phyloP scores from a whole-genome alignment of 148 eudicot species.

The Hydrangea macrophylla region DNA sequence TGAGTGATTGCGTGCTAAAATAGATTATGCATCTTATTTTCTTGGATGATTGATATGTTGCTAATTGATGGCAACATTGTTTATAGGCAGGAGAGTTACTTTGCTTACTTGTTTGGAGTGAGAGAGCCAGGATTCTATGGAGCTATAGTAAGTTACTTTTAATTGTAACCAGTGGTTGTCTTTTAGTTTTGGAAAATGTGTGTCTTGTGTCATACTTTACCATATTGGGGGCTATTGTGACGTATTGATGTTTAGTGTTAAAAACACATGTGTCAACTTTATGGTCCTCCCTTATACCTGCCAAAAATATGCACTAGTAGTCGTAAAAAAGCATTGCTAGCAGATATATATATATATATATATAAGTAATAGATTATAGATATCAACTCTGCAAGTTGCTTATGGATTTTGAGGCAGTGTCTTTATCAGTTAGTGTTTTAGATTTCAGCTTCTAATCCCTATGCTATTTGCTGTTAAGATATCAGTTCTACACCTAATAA shows the following conservation, averaged over 20 bases:
- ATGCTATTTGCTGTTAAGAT: no score
- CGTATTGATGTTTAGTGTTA: background rate
- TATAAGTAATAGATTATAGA: no score
- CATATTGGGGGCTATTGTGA: background rate
- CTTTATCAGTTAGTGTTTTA: no score
- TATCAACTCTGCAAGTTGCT: no score
- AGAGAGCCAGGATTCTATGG: slow-evolving; percentile 91
- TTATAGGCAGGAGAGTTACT: slow-evolving; percentile 96
- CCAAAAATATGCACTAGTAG: no score
- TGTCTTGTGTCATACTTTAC: background rate
- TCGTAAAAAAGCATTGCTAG: no score
- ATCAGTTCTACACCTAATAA: no score
- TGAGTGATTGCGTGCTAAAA: background rate
- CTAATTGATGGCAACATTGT: slow-evolving; percentile 17
- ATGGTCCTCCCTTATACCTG: no score
- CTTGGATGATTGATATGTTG: slow-evolving; percentile 10
- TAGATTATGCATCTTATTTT: background rate
- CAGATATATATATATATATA: no score
- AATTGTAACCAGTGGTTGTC: background rate
- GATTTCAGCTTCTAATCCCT: no score
- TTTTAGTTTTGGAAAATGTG: background rate
- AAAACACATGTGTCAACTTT: no score
- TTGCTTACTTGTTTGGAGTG: slow-evolving; percentile 97
- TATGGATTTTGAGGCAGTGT: no score
- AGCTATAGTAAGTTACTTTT: slow-evolving; percentile 71